Conservation (phyloP, 2,329 filamentous ascomycete genomes). For the Botrytis tulipae region DNA sequence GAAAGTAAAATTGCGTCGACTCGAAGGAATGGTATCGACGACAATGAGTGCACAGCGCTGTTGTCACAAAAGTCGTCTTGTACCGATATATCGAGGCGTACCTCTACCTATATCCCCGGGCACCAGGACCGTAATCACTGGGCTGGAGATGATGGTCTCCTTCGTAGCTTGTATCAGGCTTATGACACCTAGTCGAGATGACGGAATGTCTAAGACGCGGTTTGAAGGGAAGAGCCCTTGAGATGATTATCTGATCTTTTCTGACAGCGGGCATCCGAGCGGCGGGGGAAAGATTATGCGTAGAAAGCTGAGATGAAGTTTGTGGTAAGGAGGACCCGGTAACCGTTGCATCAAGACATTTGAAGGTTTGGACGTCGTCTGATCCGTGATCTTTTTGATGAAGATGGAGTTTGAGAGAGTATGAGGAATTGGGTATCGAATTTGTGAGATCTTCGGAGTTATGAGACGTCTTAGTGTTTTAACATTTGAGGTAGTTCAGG, state of each 20-base stretch:
- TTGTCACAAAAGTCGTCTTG: slow-evolving; percentile 20
- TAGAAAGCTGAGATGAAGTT: slow-evolving; percentile 14
- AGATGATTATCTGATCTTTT: slow-evolving; percentile 52
- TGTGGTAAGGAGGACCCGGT: not conserved
- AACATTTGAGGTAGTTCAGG: not conserved
- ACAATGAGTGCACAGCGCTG: slow-evolving; percentile 49
- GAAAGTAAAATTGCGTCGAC: slow-evolving; percentile 37
- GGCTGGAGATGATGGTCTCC: slow-evolving; percentile 36
- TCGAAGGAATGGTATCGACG: slow-evolving; percentile 53
- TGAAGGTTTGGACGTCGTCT: slow-evolving; percentile 12
- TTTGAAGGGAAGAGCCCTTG: slow-evolving; percentile 49
- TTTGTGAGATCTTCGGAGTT: slow-evolving; percentile 9
- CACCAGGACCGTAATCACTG: slow-evolving; percentile 32
- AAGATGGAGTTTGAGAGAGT: slow-evolving; percentile 11
- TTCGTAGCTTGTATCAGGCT: slow-evolving; percentile 41
- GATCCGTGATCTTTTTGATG: slow-evolving; percentile 15
- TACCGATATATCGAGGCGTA: slow-evolving; percentile 20
- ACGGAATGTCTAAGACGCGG: slow-evolving; percentile 41
- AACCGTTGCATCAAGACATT: slow-evolving; percentile 15
- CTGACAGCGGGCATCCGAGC: slow-evolving; percentile 55
- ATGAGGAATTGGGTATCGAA: not conserved
- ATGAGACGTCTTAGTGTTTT: slow-evolving; percentile 18
- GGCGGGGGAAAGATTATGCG: slow-evolving; percentile 25
- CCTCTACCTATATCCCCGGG: slow-evolving; percentile 42
- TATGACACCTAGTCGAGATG: slow-evolving; percentile 36